Conservation (phyloP, 768 basidiomycete genomes). For the Tylopilus rubrobrunneus region DNA sequence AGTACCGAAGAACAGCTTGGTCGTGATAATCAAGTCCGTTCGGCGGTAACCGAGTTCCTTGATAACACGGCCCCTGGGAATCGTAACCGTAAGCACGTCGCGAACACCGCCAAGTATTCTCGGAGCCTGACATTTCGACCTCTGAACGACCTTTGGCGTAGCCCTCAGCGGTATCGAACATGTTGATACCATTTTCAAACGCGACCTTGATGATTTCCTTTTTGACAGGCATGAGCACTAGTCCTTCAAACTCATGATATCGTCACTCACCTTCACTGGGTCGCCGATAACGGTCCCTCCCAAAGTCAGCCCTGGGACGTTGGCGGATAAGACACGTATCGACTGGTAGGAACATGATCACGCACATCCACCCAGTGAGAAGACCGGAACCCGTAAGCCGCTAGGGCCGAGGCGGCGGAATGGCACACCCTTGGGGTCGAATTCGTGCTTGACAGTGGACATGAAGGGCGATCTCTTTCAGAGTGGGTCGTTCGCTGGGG, state of each 20-base stretch:
- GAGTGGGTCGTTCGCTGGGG: neutral
- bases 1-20: conserved; percentile 58
- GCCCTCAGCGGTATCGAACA: conserved; percentile 46
- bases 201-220: conserved; percentile 53
- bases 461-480: conserved; percentile 8
- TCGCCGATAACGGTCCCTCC: conserved; percentile 48
- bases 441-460: conserved; percentile 30
- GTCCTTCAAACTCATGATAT: neutral
- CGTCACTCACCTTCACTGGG: conserved; percentile 40
- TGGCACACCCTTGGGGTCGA: conserved; percentile 37
- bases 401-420: conserved; percentile 42
- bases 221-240: neutral
- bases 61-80: conserved; percentile 46
- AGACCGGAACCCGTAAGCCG: conserved; percentile 47
- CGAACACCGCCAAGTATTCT: neutral
- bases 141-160: conserved; percentile 49
- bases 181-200: conserved; percentile 50
- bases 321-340: neutral
- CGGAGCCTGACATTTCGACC: conserved; percentile 41
- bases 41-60: conserved; percentile 50
- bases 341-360: neutral
- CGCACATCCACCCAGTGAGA: conserved; percentile 51
- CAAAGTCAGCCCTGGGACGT: conserved; percentile 39
- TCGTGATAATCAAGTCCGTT: conserved; percentile 49
- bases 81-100: neutral